Evolutionary conservation across 2,329 filamentous ascomycete genomes (phyloP), one percentile per base, ranked within the genome.

Genomic region (Cladophialophora bantiana): DNA sequence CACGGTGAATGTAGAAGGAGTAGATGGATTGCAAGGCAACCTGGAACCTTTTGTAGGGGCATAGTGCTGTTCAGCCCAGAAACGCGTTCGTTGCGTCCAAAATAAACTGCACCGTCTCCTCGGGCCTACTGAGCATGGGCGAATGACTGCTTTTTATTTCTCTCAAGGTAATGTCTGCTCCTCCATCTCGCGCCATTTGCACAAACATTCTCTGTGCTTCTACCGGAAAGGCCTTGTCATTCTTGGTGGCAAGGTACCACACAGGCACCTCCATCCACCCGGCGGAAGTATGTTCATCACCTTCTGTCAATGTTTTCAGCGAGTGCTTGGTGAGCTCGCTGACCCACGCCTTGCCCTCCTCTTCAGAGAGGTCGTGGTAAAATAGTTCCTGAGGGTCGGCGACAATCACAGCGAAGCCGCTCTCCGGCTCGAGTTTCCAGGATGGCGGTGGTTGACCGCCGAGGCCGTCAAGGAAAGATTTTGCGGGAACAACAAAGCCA

Each of bases 131-230:
- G 71, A 86, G 65, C 73, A 85, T 82, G 0, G 83, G 82, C 10
- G 81, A 84, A 74, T 85, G 83, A 20, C 83, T 80, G n/a, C 76
- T 81, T 45, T 72, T 67, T 52, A 85, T 65, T 74, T 84, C 81
- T 4, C 32, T 78, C 72, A 66, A 75, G 76, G 1, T 84, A 71
- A 45, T 71, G 68, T 0, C 68, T 78, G 0, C 81, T 80, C 70
- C 77, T 73, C 34, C 57, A 26, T 36, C 67, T 72, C 75, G 78
- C 6, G 81, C 82, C 68, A 76, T 75, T 1, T 78, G 74, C 0
- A 82, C 76, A 36, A 73, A 59, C 69, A 79, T 73, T 63, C 76
- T 72, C 70, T 85, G 83, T 18, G 73, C 74, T 67, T 77, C 70
- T 0, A 79, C 72, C 0, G 83, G 81, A 35, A 82, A 66, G 0